Evolutionary conservation across 768 basidiomycete genomes (phyloP).

Genomic region (Grammothele lineata): DNA sequence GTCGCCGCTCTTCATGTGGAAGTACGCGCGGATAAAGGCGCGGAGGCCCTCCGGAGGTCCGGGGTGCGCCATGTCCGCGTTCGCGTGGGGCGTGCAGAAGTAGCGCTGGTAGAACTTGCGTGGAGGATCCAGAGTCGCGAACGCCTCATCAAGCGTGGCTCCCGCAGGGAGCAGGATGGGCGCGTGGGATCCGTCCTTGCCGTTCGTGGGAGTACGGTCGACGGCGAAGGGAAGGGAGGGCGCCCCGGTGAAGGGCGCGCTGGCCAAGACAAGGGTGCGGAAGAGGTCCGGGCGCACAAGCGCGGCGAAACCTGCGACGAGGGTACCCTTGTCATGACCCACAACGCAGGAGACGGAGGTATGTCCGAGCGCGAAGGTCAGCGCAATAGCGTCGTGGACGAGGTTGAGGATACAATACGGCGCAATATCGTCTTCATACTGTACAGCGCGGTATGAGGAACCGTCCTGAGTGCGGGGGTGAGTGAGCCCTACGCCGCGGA

Average conservation of each 20-base stretch:
- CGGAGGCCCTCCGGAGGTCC: constrained; percentile 36
- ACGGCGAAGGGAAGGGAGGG: constrained; percentile 27
- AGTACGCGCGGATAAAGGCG: constrained; percentile 49
- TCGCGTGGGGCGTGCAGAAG: constrained; percentile 43
- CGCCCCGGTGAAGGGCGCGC: constrained; percentile 49
- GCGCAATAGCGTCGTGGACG: constrained; percentile 46
- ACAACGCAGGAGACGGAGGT: constrained; percentile 43
- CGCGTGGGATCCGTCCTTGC: neutral
- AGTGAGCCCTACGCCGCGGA: constrained; percentile 48
- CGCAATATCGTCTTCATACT: constrained; percentile 45
- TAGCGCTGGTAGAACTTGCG: constrained; percentile 57
- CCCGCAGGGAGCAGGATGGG: too few species aligned
- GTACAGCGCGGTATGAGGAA: constrained; percentile 17
- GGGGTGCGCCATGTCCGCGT: constrained; percentile 40
- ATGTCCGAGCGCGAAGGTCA: constrained; percentile 50
- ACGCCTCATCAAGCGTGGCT: constrained; percentile 11
- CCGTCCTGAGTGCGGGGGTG: constrained; percentile 7
- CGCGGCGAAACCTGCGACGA: constrained; percentile 48
- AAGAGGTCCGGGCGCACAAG: constrained; percentile 55
- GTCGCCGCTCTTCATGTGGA: constrained; percentile 56
- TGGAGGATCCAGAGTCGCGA: constrained; percentile 43
- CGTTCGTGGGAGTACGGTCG: neutral
- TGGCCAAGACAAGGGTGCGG: constrained; percentile 54
- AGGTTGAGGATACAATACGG: constrained; percentile 50
- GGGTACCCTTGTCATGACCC: constrained; percentile 60